Evolutionary conservation across 2,329 filamentous ascomycete genomes (phyloP).

Genomic region (Aspergillus clavatus): DNA sequence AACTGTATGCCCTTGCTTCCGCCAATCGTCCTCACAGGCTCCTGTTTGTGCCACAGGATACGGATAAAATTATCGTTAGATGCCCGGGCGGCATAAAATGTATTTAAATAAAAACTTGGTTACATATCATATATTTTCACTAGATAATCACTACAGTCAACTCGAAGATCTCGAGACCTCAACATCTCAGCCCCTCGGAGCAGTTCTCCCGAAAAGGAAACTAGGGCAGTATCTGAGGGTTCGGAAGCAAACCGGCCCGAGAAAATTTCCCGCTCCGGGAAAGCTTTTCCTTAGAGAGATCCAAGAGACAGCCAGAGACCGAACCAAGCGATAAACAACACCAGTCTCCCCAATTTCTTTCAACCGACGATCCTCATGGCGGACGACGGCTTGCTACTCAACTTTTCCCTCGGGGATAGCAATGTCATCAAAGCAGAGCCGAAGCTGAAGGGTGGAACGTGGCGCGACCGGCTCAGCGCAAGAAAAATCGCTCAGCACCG

Average conservation of each 20-base stretch:
- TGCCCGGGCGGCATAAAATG: background rate
- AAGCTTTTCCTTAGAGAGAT: constrained; percentile 4
- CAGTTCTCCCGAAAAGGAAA: constrained; percentile 20
- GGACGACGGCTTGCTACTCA: constrained; percentile 91
- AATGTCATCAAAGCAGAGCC: constrained; percentile 57
- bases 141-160: no score
- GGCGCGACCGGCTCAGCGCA: constrained; percentile 81
- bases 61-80: background rate
- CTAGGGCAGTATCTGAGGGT: constrained; percentile 29
- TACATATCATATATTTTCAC: no score
- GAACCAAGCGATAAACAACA: constrained; percentile 1
- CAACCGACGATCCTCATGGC: constrained; percentile 68
- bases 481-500: constrained; percentile 61
- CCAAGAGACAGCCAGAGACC: background rate
- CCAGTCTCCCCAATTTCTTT: no score
- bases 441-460: constrained; percentile 80
- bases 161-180: no score
- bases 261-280: constrained; percentile 30
- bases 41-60: background rate
- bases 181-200: background rate
- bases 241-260: constrained; percentile 27
- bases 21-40: background rate
- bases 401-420: constrained; percentile 73
- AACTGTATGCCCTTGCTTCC: background rate
- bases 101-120: background rate